A percentile compares a stretch with the other conserved stretches of the same genome.
Evolutionary conservation across 208 protist species (phyloP).

Genomic region (Naegleria gruberi): DNA sequence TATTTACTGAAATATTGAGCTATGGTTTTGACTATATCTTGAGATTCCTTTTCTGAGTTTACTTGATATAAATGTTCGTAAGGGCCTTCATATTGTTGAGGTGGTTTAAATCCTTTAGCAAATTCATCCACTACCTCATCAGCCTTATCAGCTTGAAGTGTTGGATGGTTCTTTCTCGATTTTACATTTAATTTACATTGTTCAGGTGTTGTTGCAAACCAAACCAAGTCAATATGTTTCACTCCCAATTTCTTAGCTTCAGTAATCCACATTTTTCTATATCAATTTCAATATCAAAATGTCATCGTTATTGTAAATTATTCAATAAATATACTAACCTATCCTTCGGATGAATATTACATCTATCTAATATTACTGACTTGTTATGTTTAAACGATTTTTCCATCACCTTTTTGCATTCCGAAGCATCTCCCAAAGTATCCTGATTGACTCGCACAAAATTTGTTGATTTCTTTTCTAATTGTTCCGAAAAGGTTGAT

Average conservation of each 20-base stretch:
- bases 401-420: neutral
- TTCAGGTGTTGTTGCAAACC: neutral
- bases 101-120: constrained; percentile 3
- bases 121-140: neutral
- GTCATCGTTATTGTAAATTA: too few relatives aligned
- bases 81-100: neutral
- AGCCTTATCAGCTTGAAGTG: neutral
- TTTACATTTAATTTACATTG: neutral
- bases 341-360: constrained; percentile 7
- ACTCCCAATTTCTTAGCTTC: neutral
- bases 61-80: neutral
- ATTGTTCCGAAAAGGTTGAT: neutral
- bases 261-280: constrained; percentile 7
- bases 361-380: neutral
- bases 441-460: neutral
- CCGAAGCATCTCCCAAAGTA: neutral
- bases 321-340: too few relatives aligned
- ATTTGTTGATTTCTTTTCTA: neutral
- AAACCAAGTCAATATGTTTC: neutral
- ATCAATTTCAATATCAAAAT: too few relatives aligned
- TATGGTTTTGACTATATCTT: neutral
- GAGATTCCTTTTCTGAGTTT: neutral
- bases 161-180: neutral
- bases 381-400: neutral
- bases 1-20: neutral